Evolutionary conservation across 345 rosid species (phyloP).

Genomic region (Sonneratia caseolaris): DNA sequence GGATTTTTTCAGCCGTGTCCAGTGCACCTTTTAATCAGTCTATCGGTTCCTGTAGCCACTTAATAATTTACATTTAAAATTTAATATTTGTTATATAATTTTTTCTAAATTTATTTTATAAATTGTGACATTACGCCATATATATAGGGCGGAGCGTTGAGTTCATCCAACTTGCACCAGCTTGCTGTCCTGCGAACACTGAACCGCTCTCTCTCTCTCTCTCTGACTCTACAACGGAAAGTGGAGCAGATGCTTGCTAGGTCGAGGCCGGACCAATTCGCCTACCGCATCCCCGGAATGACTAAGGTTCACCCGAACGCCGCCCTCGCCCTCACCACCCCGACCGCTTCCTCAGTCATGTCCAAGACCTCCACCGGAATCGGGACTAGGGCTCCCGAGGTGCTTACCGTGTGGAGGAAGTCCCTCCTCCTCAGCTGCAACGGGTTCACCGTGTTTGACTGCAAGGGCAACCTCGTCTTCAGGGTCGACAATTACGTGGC

Average conservation of each 20-base stretch:
- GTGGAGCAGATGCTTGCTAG: not conserved
- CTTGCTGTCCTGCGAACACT: not conserved
- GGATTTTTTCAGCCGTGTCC: not conserved
- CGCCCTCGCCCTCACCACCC: not conserved
- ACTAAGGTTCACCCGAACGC: slow-evolving; percentile 62
- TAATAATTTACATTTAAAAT: no score
- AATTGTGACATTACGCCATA: not conserved
- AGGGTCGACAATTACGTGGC: slow-evolving; percentile 85
- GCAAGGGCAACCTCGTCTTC: slow-evolving; percentile 60
- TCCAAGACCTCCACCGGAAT: slow-evolving; percentile 4
- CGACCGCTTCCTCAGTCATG: not conserved
- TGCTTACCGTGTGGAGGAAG: slow-evolving; percentile 87
- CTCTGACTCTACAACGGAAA: not conserved
- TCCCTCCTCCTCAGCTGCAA: slow-evolving; percentile 87
- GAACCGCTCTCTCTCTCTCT: not conserved
- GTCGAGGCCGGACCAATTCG: not conserved
- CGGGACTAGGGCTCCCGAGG: slow-evolving; percentile 13
- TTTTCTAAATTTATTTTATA: no score
- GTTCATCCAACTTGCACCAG: not conserved
- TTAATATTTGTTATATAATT: no score
- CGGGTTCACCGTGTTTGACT: slow-evolving; percentile 82
- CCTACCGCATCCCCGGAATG: slow-evolving; percentile 25
- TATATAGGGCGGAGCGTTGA: not conserved
- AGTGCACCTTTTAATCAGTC: no score
- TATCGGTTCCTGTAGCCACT: no score